These are phyloP conservation scores for Helminthosporium solani DNA, from an alignment of 2,329 filamentous ascomycete species.

Conservation along the genomic window DNA sequence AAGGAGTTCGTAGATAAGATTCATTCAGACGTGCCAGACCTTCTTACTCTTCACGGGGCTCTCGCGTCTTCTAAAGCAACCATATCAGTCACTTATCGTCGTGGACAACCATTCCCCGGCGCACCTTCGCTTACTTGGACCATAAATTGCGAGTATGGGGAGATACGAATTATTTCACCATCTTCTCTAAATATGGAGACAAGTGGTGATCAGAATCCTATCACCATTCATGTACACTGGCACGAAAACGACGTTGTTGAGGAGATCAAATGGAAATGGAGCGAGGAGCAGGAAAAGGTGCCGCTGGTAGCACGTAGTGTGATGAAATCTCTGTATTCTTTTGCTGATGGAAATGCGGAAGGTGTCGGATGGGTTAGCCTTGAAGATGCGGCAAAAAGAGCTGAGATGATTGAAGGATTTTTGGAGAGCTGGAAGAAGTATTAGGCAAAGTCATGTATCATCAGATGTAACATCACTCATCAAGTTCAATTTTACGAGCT, in stretches of 20 bases:
- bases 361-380: slow-evolving; percentile 29
- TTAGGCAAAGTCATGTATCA: not conserved
- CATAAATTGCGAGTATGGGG: slow-evolving; percentile 49
- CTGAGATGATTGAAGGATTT: slow-evolving; percentile 18
- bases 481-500: too few species aligned
- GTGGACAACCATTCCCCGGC: slow-evolving; percentile 53
- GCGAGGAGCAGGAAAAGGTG: slow-evolving; percentile 35
- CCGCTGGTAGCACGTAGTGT: slow-evolving; percentile 21
- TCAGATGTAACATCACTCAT: too few species aligned
- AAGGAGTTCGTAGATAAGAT: slow-evolving; percentile 31
- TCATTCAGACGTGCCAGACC: slow-evolving; percentile 48
- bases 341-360: slow-evolving; percentile 21
- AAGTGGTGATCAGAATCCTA: slow-evolving; percentile 33
- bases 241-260: slow-evolving; percentile 51
- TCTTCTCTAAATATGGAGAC: slow-evolving; percentile 19
- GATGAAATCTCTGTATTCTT: slow-evolving; percentile 18
- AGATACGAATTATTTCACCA: slow-evolving; percentile 33
- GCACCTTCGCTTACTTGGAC: slow-evolving; percentile 52
- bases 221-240: slow-evolving; percentile 54
- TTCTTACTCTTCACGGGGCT: slow-evolving; percentile 42
- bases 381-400: slow-evolving; percentile 25
- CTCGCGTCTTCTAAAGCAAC: slow-evolving; percentile 40
- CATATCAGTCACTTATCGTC: slow-evolving; percentile 49
- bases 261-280: slow-evolving; percentile 47
- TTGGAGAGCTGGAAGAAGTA: slow-evolving; percentile 6